Evolutionary conservation across 768 basidiomycete genomes (phyloP), one percentile per base, ranked within the genome.

Genomic region (Hirschioporus abietinus): DNA sequence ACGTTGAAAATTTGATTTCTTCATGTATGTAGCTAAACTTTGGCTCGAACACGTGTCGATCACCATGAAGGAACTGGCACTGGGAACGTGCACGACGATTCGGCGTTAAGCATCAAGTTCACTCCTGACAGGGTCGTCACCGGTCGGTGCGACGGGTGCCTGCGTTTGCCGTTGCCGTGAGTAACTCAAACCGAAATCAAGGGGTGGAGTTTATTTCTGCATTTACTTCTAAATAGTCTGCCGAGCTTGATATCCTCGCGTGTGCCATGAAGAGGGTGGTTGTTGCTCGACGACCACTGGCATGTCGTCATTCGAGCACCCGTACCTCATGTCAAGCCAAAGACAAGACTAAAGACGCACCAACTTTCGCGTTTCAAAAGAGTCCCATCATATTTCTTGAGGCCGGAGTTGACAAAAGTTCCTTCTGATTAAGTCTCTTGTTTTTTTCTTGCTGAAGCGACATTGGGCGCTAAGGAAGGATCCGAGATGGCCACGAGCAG

Each of bases 211-310:
- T 52, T 52, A 52, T 52, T 52, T 52, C 42, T 52, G 42, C 42
- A 52, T 52, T 52, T 52, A 52, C 42, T 52, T 52, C 42, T 52
- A 52, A 52, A 52, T 52, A 52, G 42, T 52, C 42, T 52, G 42
- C 42, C 42, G 42, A 52, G 42, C 42, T 52, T 52, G 42, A 52
- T 6, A 52, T 52, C 42, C 42, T 52, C 42, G 42, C 42, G 42
- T 52, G 42, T 52, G 1, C 42, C 20, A 20, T 52, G 42, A 52
- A 52, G 42, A 52, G 42, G 42, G 42, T 12, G 4, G 42, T 15
- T 52, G 42, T 10, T 52, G 2, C 5, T 2, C 20, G 42, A 52
- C 42, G n/a, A n/a, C n/a, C n/a, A n/a, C n/a, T n/a, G n/a, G n/a
- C 42, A 52, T 52, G 42, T 52, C 42, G 42, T 52, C 42, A 52